phyloP scores from a whole-genome alignment of 495 filamentous ascomycete genomes.

The Daldinia childiae region DNA sequence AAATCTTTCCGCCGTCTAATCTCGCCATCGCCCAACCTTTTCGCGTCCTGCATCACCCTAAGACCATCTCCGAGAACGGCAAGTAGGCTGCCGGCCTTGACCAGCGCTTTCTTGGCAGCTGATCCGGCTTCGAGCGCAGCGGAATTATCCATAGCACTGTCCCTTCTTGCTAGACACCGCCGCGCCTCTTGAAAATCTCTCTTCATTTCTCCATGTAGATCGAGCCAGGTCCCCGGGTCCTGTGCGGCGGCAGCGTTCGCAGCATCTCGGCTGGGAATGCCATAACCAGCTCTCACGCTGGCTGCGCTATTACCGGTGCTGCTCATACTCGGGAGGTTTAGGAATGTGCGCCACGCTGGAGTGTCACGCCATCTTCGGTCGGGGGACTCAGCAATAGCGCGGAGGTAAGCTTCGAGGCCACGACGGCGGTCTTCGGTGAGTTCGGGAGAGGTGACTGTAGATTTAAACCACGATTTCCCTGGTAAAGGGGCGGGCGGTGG shows the following conservation, averaged over 20 bases:
- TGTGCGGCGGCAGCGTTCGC: slow-evolving; percentile 61
- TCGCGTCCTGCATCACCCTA: slow-evolving; percentile 56
- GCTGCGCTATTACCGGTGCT: slow-evolving; percentile 57
- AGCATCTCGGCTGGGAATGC: slow-evolving; percentile 52
- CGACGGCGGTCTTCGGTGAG: slow-evolving; percentile 82
- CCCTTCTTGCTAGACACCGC: slow-evolving; percentile 75
- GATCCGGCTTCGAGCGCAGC: slow-evolving; percentile 73
- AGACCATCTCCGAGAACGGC: slow-evolving; percentile 76
- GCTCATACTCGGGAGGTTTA: slow-evolving; percentile 74
- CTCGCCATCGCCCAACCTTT: slow-evolving; percentile 83
- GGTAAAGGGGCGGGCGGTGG: slow-evolving; percentile 73
- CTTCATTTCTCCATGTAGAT: slow-evolving; percentile 86
- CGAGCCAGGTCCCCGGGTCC: slow-evolving; percentile 87
- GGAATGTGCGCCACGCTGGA: slow-evolving; percentile 82
- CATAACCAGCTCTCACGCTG: slow-evolving; percentile 58
- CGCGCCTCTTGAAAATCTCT: slow-evolving; percentile 81
- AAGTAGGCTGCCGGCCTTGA: slow-evolving; percentile 76
- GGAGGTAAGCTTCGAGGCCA: slow-evolving; percentile 83
- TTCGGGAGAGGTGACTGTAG: slow-evolving; percentile 76
- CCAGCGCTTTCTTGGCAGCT: slow-evolving; percentile 81
- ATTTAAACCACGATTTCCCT: slow-evolving; percentile 84
- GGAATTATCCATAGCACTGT: slow-evolving; percentile 73
- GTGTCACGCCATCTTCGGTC: slow-evolving; percentile 89
- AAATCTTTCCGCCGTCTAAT: slow-evolving; percentile 81
- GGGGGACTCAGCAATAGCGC: slow-evolving; percentile 75